These are phyloP conservation scores for Veloporphyrellus conicus DNA, from an alignment of 1,284 basidiomycete species.

Conservation along the genomic window DNA sequence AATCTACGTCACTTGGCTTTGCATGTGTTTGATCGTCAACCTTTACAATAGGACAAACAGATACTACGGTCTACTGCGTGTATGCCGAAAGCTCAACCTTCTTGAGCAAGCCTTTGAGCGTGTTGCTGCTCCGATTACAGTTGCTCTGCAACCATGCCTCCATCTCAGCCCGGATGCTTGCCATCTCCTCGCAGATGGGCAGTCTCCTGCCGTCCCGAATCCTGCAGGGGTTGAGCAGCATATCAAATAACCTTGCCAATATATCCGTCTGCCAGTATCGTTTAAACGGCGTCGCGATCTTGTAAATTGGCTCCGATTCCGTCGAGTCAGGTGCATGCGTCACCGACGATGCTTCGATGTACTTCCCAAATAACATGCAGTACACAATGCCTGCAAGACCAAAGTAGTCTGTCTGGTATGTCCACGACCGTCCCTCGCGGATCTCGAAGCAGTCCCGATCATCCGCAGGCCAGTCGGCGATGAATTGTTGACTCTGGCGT, in stretches of 20 bases:
- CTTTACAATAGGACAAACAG: background rate
- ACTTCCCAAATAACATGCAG: constrained; percentile 94
- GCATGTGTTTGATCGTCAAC: constrained; percentile 15
- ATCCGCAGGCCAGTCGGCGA: constrained; percentile 86
- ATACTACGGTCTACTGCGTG: constrained; percentile 16
- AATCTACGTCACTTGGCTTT: constrained; percentile 22
- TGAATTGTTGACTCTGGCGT: constrained; percentile 63
- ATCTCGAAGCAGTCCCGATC: constrained; percentile 89
- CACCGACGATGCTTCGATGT: constrained; percentile 73
- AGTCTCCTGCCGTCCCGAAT: constrained; percentile 53
- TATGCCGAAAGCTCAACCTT: constrained; percentile 63
- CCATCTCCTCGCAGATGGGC: constrained; percentile 71
- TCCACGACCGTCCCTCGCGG: constrained; percentile 81
- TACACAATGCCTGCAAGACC: constrained; percentile 91
- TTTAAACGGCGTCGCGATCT: constrained; percentile 77
- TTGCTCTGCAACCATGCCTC: constrained; percentile 80
- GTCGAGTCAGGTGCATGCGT: constrained; percentile 34
- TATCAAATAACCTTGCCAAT: constrained; percentile 83
- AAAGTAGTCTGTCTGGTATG: constrained; percentile 93
- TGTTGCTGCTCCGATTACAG: constrained; percentile 84
- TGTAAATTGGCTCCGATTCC: constrained; percentile 44
- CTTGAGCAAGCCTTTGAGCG: constrained; percentile 78
- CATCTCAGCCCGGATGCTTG: constrained; percentile 69
- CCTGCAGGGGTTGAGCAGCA: constrained; percentile 76
- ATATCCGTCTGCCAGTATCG: constrained; percentile 93